phyloP scores from a whole-genome alignment of 148 eudicot genomes.

The Rhododendron molle region DNA sequence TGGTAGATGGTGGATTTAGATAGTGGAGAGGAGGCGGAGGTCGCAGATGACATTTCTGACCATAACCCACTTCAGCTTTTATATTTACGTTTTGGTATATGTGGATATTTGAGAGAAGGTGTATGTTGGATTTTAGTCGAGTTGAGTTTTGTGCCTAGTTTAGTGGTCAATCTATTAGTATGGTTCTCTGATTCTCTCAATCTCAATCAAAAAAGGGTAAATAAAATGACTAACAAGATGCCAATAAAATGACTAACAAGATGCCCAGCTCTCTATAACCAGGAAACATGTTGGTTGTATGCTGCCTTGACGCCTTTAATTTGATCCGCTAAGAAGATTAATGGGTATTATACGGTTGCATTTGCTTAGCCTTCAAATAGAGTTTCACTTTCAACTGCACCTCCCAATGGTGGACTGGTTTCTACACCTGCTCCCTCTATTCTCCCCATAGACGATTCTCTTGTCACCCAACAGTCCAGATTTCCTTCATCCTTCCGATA shows the following conservation, averaged over 20 bases:
- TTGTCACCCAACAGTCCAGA: no score
- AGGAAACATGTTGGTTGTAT: neutral
- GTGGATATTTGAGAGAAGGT: neutral
- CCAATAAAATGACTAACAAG: neutral
- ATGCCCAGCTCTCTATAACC: neutral
- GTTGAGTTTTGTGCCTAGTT: neutral
- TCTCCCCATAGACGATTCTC: no score
- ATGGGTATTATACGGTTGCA: neutral
- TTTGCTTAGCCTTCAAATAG: neutral
- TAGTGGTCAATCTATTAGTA: neutral
- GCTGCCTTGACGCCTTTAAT: neutral
- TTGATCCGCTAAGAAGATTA: neutral
- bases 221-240: neutral
- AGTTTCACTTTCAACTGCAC: no score
- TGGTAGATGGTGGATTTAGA: neutral
- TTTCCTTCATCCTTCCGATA: no score
- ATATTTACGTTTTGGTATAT: neutral
- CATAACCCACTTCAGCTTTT: neutral
- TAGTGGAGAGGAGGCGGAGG: neutral
- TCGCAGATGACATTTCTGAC: neutral
- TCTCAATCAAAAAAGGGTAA: neutral
- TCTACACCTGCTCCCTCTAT: no score
- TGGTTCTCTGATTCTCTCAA: neutral
- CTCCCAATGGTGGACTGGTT: no score
- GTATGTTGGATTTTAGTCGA: neutral